Percentiles rank a stretch among this genome's conserved stretches.
These are phyloP conservation scores for Didymellaceae sp. DNA, from an alignment of 2,329 filamentous ascomycete species.

Conservation along the genomic window DNA sequence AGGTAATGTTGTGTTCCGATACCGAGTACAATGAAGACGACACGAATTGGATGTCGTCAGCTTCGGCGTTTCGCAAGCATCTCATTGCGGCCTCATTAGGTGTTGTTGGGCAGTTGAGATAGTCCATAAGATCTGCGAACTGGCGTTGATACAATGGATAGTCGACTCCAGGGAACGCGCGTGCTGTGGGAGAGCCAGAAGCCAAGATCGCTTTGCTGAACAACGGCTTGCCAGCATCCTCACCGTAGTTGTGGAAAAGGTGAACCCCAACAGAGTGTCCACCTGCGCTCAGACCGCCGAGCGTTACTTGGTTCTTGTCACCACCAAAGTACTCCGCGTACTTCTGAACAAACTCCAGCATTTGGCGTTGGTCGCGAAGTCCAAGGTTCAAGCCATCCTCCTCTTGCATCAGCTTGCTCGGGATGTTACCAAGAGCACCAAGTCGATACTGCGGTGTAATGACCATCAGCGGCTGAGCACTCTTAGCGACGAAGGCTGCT, in stretches of 20 bases:
- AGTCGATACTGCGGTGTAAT: conserved; percentile 47
- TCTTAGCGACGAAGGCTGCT: conserved; percentile 41
- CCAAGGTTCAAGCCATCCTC: conserved; percentile 45
- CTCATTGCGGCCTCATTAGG: conserved; percentile 40
- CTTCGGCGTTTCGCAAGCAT: conserved; percentile 50
- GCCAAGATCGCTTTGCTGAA: conserved; percentile 45
- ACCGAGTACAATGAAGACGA: conserved; percentile 50
- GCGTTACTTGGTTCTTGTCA: conserved; percentile 48
- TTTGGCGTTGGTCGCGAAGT: conserved; percentile 37
- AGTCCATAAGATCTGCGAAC: conserved; percentile 40
- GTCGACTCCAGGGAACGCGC: conserved; percentile 43
- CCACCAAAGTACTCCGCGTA: conserved; percentile 50
- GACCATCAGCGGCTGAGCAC: conserved; percentile 40
- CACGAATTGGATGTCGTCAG: conserved; percentile 48
- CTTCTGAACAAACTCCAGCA: conserved; percentile 49
- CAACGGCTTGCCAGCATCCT: conserved; percentile 36
- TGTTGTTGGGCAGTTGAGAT: conserved; percentile 34
- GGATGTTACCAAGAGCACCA: conserved; percentile 43
- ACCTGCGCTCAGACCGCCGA: conserved; percentile 52
- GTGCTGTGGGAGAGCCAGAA: conserved; percentile 45
- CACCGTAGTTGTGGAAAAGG: conserved; percentile 47
- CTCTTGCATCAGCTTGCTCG: conserved; percentile 43
- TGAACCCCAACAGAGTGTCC: conserved; percentile 47
- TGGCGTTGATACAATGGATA: conserved; percentile 41
- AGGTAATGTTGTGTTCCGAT: conserved; percentile 51